These are phyloP conservation scores for Camillea tinctor DNA, from an alignment of 2,329 filamentous ascomycete genomes.

Conservation along the genomic window DNA sequence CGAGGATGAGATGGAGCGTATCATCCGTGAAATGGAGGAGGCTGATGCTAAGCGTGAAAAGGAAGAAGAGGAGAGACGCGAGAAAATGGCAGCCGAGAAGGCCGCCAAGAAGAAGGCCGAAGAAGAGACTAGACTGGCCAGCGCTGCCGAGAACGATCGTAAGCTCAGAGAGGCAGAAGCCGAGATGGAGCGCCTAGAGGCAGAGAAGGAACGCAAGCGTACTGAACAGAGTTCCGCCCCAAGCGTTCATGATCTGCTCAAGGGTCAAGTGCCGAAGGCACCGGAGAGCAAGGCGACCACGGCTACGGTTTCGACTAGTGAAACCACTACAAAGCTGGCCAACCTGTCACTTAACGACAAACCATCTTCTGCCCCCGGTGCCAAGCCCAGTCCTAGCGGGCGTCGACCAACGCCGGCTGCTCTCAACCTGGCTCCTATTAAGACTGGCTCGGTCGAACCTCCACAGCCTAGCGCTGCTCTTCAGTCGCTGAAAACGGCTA, in stretches of 20 bases:
- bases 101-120: constrained; percentile 42
- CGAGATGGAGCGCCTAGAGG: constrained; percentile 71
- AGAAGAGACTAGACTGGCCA: constrained; percentile 42
- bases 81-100: constrained; percentile 43
- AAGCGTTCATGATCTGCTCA: constrained; percentile 50
- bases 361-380: constrained; percentile 45
- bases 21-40: constrained; percentile 63
- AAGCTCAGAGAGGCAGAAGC: constrained; percentile 71
- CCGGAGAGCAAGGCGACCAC: constrained; percentile 44
- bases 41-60: constrained; percentile 50
- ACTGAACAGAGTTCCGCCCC: constrained; percentile 47
- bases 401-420: constrained; percentile 73
- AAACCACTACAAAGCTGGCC: constrained; percentile 49
- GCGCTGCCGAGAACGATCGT: constrained; percentile 57
- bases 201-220: constrained; percentile 63
- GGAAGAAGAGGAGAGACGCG: constrained; percentile 44
- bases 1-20: constrained; percentile 58
- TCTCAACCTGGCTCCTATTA: constrained; percentile 80
- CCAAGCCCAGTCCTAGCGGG: constrained; percentile 55
- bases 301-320: constrained; percentile 36
- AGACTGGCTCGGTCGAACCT: constrained; percentile 82
- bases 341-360: constrained; percentile 53
- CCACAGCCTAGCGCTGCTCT: constrained; percentile 91
- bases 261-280: constrained; percentile 36
- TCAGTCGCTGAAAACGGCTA: constrained; percentile 87